Base-by-base conservation (phyloP, 768 basidiomycete genomes). In the Podaxis sp. region DNA sequence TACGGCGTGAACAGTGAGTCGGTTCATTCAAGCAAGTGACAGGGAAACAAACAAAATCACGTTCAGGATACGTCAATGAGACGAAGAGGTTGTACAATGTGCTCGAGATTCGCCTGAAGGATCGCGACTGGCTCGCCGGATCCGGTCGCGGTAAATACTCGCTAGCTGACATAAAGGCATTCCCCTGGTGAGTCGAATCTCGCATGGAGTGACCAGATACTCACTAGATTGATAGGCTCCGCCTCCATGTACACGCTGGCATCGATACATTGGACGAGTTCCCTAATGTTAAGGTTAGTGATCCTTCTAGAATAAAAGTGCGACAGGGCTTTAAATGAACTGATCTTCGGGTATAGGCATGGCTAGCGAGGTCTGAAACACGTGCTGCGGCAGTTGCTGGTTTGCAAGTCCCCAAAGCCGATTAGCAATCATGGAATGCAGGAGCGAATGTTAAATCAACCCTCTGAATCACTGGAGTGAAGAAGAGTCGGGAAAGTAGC, bases 81-180 rank as follows among this genome's bases (percentile, higher is more conserved):
- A 91, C 92, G 2, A 87, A 85, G 68, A 85, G 95, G 26, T 80
- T 96, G 22, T 95, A 90, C 71, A 78, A 84, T n/a, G 95, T 96
- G 3, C 82, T 96, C 48, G 87, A 96, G 68, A 85, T 87, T 54
- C 85, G 90, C 24, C 82, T 96, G n/a, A 73, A 79, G 51, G 84
- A 80, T 57, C 84, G 90, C 17, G 92, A 95, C 44, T 96, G 82
- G 72, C 85, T 96, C 15, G 92, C 83, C 17, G 93, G 95, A n/a
- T 76, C 87, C 11, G 88, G 85, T 0, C 78, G 79, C 59, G 91
- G 90, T 26, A 87, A 84, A 67, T 84, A 82, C 70, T 85, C 81
- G 44, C 74, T 95, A 52, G 94, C 90, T 6, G 92, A 93, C 68
- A 75, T 90, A 61, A 93, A 92, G 62, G 79, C 80, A 3, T 70